These are phyloP conservation scores for Aureobasidium sp. DNA, from an alignment of 2,329 filamentous ascomycete genomes.

Conservation along the genomic window DNA sequence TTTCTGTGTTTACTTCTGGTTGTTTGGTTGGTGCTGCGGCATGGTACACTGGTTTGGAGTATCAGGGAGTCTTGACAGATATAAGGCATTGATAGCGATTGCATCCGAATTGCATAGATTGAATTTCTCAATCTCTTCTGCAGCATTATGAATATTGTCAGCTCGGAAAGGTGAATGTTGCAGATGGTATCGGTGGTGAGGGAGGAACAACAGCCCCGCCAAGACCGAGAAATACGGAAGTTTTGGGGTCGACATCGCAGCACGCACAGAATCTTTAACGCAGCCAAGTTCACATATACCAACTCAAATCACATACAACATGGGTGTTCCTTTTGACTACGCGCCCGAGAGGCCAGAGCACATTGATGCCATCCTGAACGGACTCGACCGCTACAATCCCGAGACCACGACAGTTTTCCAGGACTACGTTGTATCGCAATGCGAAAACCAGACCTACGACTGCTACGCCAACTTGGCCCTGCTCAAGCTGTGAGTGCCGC, in stretches of 20 bases:
- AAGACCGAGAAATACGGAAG: neutral
- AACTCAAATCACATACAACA: conserved; percentile 20
- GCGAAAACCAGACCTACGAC: conserved; percentile 89
- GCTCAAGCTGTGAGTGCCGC: conserved; percentile 82
- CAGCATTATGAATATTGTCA: neutral
- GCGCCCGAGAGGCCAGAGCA: conserved; percentile 86
- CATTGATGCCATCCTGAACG: conserved; percentile 90
- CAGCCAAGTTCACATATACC: neutral
- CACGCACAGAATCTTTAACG: conserved; percentile 1
- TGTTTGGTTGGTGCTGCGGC: neutral
- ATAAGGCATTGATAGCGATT: neutral
- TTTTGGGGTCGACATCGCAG: neutral
- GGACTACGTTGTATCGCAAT: conserved; percentile 89
- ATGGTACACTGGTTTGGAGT: neutral
- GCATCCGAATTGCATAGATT: neutral
- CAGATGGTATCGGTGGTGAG: neutral
- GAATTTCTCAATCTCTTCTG: no score
- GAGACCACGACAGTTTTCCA: conserved; percentile 92
- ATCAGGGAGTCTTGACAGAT: neutral
- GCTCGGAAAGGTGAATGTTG: no score
- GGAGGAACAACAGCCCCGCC: neutral
- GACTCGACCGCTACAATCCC: conserved; percentile 96
- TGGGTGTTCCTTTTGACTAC: conserved; percentile 65
- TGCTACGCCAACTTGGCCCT: conserved; percentile 94
- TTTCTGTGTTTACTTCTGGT: neutral